A percentile compares a stretch with the other conserved stretches of the same genome.
Conservation (phyloP, 2,329 filamentous ascomycete genomes). For the Aspergillus brunneoviolaceus region DNA sequence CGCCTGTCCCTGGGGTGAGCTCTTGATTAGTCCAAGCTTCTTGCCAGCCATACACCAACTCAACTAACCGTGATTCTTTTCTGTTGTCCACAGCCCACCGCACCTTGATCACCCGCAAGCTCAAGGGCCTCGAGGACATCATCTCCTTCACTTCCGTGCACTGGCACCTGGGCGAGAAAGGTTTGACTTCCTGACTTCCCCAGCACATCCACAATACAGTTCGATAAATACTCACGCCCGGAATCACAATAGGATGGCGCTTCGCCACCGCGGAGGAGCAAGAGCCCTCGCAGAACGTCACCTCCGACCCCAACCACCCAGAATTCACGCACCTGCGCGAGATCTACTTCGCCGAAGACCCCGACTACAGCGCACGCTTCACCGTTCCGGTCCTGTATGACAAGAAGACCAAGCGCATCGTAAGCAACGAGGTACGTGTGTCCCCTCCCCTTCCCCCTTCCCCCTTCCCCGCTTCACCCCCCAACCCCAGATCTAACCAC, state of each 20-base stretch:
- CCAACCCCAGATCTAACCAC: background rate
- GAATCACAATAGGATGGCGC: slow-evolving; percentile 65
- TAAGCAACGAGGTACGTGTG: slow-evolving; percentile 77
- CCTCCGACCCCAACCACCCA: slow-evolving; percentile 59
- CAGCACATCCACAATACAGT: background rate
- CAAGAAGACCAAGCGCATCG: slow-evolving; percentile 68
- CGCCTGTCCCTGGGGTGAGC: slow-evolving; percentile 79
- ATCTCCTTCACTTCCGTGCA: slow-evolving; percentile 81
- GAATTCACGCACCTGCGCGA: slow-evolving; percentile 72
- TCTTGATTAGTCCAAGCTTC: background rate
- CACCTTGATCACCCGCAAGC: slow-evolving; percentile 78
- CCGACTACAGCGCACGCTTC: slow-evolving; percentile 73
- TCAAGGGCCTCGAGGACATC: slow-evolving; percentile 89
- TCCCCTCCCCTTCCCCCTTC: background rate
- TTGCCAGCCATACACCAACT: no score
- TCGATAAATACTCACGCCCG: background rate
- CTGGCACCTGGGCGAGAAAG: slow-evolving; percentile 77
- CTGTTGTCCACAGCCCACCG: slow-evolving; percentile 64
- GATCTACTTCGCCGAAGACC: slow-evolving; percentile 74
- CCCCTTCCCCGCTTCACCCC: background rate
- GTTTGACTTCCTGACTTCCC: slow-evolving; percentile 38
- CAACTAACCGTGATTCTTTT: background rate
- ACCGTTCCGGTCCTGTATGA: slow-evolving; percentile 84
- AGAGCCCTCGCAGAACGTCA: slow-evolving; percentile 55
- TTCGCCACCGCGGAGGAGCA: slow-evolving; percentile 68